Evolutionary conservation across 305 asterid genomes (phyloP).

Genomic region (Fraxinus albicans): DNA sequence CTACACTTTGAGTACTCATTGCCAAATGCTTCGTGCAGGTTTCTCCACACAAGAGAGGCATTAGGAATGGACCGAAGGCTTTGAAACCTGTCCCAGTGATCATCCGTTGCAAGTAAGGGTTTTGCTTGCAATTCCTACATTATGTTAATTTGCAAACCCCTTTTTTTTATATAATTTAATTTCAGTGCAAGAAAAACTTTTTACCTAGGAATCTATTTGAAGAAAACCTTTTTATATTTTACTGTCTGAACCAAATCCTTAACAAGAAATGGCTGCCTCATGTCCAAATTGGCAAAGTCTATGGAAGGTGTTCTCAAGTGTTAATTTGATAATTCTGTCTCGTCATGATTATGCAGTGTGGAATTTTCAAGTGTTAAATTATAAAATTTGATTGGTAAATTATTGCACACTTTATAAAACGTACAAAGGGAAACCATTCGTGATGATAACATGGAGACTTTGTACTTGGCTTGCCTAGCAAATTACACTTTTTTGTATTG

Average conservation of each 20-base stretch:
- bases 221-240: not conserved
- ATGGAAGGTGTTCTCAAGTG: not conserved
- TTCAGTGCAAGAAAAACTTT: not conserved
- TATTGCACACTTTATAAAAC: not conserved
- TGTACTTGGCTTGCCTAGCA: not conserved
- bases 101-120: constrained; percentile 77
- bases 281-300: not conserved
- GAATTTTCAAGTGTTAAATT: not conserved
- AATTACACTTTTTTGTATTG: not conserved
- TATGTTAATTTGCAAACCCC: not conserved
- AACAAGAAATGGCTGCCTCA: not conserved
- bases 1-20: not conserved
- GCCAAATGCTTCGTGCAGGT: constrained; percentile 43
- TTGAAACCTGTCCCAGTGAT: constrained; percentile 89
- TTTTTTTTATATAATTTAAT: not conserved
- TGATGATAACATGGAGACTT: not conserved
- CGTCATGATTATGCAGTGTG: not conserved
- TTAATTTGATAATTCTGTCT: not conserved
- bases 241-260: not conserved
- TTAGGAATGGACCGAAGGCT: constrained; percentile 92
- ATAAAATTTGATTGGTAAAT: not conserved
- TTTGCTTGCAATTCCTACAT: not conserved
- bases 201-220: not conserved
- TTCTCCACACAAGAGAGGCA: constrained; percentile 75
- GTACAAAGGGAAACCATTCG: not conserved